Evolutionary conservation across 1,139 yeast genomes (phyloP).

Genomic region (Pichia kudriavzevii): DNA sequence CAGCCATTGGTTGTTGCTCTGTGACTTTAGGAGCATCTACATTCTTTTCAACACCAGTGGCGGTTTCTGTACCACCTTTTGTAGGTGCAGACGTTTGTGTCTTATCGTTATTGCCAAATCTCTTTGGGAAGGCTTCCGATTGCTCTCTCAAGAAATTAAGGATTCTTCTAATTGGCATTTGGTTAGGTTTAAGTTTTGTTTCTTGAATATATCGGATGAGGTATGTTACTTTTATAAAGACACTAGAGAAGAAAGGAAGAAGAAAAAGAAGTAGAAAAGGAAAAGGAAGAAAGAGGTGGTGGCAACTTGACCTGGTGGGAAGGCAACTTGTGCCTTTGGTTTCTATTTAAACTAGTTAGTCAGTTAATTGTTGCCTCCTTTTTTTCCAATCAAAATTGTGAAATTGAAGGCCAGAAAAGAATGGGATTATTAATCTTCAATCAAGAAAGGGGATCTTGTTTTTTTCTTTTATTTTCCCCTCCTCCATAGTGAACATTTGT

Average conservation of each 20-base stretch:
- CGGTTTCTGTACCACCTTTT: constrained; percentile 5
- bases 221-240: neutral
- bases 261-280: constrained; percentile 1
- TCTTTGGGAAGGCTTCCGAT: constrained; percentile 24
- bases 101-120: constrained; percentile 18
- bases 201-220: no score
- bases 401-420: no score
- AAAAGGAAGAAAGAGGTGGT: constrained; percentile 3
- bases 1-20: no score
- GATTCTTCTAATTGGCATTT: constrained; percentile 30
- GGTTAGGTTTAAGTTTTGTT: no score
- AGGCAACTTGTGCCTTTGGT: constrained; percentile 6
- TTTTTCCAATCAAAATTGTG: no score
- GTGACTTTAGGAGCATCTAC: neutral
- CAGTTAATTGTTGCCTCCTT: no score
- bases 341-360: no score
- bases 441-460: no score
- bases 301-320: neutral
- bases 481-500: no score
- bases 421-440: no score
- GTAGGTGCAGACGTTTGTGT: constrained; percentile 10
- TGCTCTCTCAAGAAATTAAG: constrained; percentile 25
- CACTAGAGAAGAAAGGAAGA: constrained; percentile 4
- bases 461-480: no score
- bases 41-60: constrained; percentile 1